Percentiles rank a stretch among this genome's conserved stretches.
phyloP scores from a whole-genome alignment of 257 asterid genomes.

The Solanum bulbocastanum region DNA sequence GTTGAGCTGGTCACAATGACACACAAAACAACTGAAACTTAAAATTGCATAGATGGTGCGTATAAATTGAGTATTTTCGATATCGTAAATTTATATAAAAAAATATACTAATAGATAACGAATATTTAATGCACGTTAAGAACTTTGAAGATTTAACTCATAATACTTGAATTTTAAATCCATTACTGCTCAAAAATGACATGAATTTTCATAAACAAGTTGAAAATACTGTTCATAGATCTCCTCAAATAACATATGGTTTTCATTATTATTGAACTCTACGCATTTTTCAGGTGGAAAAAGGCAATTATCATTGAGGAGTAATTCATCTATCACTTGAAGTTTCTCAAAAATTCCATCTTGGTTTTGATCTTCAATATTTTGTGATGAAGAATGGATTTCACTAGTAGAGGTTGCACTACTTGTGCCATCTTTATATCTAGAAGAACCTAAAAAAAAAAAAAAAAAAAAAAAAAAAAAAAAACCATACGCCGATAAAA shows the following conservation, averaged over 20 bases:
- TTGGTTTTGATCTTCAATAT: background rate
- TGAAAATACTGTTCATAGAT: background rate
- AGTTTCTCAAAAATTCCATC: background rate
- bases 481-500: background rate
- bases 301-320: background rate
- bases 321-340: background rate
- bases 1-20: background rate
- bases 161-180: background rate
- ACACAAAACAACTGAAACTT: background rate
- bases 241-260: background rate
- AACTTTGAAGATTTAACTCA: background rate
- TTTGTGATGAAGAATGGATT: background rate
- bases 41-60: background rate
- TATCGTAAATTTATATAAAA: too few relatives aligned
- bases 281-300: background rate
- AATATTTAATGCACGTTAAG: background rate
- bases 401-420: background rate
- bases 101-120: too few relatives aligned
- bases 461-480: background rate
- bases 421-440: background rate
- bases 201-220: background rate
- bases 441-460: background rate
- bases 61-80: too few relatives aligned
- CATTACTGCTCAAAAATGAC: accelerated
- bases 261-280: background rate